Evolutionary conservation across 805 yeast genomes (phyloP), one percentile per base, ranked within the genome.

Genomic region (Zygosaccharomyces pseudorouxii): DNA sequence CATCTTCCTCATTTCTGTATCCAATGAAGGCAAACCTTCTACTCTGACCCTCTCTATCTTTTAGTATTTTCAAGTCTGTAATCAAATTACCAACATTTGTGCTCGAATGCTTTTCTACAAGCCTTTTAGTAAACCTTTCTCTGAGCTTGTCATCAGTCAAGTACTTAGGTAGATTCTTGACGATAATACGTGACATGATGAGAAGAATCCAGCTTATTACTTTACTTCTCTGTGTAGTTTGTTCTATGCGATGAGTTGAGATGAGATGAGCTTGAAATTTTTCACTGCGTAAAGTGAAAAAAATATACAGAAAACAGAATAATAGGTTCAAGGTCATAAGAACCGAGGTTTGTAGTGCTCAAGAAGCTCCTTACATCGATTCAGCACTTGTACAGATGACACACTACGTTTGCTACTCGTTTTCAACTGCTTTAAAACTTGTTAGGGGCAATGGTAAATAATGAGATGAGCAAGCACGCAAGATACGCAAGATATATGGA

Each of bases 21-120:
- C 99, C 99, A 45, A 93, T 73, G 59, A 93, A 93, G 5, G 96
- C 98, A 73, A 93, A 93, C 57, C 95, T 75, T 68, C 99, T 80
- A 8, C 96, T 86, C 59, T 84, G 85, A 22, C 99, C 99, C 55
- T 79, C 80, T 56, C 84, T 75, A 55, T 84, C 87, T 58, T 79
- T 84, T 78, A 89, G 78, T 31, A 93, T 73, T 66, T 86, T 89
- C 33, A 88, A 90, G 76, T 93, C 99, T 0, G 97, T 87, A 25
- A 90, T 88, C 44, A 75, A 73, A 9, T 88, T 86, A 47, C 75
- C 54, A 11, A 56, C 52, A 31, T 53, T 58, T 41, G 57, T 55
- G 50, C 42, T 57, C 20, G 52, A 48, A 48, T 64, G 60, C 28
- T 47, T 57, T 4, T 53, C 39, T 4, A 51, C 46, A 39, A 65